Base-by-base conservation (phyloP, 2,329 filamentous ascomycete genomes). In the Dactylellina sp. region DNA sequence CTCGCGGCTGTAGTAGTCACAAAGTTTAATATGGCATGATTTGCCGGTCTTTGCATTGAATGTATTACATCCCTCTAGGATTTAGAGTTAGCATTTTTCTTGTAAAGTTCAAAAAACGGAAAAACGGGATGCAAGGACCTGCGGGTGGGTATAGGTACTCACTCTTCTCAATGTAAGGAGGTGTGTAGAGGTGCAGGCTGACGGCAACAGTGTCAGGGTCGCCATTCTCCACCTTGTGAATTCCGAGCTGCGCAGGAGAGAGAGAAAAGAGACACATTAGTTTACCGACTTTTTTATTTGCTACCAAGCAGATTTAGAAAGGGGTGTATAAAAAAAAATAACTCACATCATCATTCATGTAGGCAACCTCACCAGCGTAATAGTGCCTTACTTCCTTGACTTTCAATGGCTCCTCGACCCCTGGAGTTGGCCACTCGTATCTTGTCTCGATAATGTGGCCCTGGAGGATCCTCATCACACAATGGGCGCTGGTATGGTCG, bases 101-200 rank as follows among this genome's bases (percentile, higher is more conserved):
- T 18, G 35, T 11, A 55, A 55, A 55, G 20, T 37, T 5, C 37
- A 55, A 39, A 39, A 55, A 20, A 28, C 25, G 28, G 50, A 18
- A 25, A 40, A 40, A 14, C 20, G 52, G 50, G 25, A 60, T 35
- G 56, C 40, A 25, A 35, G 40, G 25, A 28, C 22, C 16, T n/a
- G 16, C 25, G 24, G 44, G 40, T 7, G 20, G 28, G 24, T 35
- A n/a, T 32, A 20, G 47, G 46, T 1, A 75, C 74, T 52, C 61
- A 78, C 77, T 75, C 70, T 85, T 85, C 22, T 86, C 86, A 4
- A 87, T 87, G 77, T 89, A 88, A 1, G 88, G 88, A 37, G 88
- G 88, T 5, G 86, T 87, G 76, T 87, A 87, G 37, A 88, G 80
- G 79, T 90, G 88, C 49, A 90, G 80, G 32, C 87, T 89, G 28